phyloP scores from a whole-genome alignment of 2,329 filamentous ascomycete genomes.

The Cytospora leucostoma region DNA sequence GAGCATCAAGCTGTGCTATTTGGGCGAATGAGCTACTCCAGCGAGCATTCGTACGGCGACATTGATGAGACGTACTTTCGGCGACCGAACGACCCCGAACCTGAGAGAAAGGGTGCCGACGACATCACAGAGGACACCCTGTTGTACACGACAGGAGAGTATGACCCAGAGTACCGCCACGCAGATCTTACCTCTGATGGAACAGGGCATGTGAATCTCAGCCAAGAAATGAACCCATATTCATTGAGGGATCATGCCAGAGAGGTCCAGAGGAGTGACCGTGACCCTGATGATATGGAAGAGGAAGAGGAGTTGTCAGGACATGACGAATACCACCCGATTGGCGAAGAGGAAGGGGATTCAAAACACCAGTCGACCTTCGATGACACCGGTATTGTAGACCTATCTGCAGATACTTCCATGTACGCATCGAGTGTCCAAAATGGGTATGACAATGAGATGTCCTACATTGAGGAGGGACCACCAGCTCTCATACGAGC shows the following conservation, averaged over 20 bases:
- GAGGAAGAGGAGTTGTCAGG: background rate
- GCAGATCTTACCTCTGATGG: background rate
- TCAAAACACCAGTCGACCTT: background rate
- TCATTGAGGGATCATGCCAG: background rate
- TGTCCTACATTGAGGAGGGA: background rate
- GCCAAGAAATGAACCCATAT: no score
- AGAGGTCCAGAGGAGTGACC: background rate
- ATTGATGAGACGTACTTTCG: background rate
- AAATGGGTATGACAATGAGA: background rate
- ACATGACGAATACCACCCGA: background rate
- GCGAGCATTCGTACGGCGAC: background rate
- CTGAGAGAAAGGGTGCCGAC: background rate
- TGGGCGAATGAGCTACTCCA: background rate
- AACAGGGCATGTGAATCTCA: background rate
- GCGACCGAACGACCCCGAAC: background rate
- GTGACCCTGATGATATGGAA: background rate
- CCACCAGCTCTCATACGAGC: background rate
- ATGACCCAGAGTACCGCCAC: background rate
- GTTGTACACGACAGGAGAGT: background rate
- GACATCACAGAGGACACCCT: background rate
- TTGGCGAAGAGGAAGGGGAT: background rate
- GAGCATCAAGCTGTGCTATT: background rate
- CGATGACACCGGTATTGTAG: background rate
- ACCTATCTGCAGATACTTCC: background rate
- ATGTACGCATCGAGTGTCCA: background rate